Percentiles rank a stretch among this genome's conserved stretches.
phyloP scores from a whole-genome alignment of 2,329 filamentous ascomycete genomes.

The Rutstroemia sp. region DNA sequence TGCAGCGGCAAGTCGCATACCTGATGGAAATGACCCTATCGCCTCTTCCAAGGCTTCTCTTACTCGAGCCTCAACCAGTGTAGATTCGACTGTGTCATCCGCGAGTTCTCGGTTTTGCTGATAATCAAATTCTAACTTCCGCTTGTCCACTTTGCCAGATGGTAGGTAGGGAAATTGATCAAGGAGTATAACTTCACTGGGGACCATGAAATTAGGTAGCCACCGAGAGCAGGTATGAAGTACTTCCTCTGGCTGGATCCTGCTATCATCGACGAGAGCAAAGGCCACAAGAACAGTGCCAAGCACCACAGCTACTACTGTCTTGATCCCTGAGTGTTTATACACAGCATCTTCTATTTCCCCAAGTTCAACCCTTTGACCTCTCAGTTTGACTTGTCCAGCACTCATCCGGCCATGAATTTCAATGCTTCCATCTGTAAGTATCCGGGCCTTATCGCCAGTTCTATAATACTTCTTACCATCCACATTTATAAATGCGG shows the following conservation, averaged over 20 bases:
- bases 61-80: slow-evolving; percentile 14
- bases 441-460: slow-evolving; percentile 71
- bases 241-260: slow-evolving; percentile 38
- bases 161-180: slow-evolving; percentile 63
- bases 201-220: slow-evolving; percentile 80
- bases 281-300: slow-evolving; percentile 64
- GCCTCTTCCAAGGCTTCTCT: slow-evolving; percentile 17
- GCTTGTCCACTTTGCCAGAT: slow-evolving; percentile 78
- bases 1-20: slow-evolving; percentile 40
- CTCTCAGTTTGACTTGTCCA: slow-evolving; percentile 80
- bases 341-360: slow-evolving; percentile 68
- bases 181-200: slow-evolving; percentile 61
- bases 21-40: slow-evolving; percentile 20
- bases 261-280: slow-evolving; percentile 37
- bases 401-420: slow-evolving; percentile 72
- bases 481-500: slow-evolving; percentile 60
- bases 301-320: slow-evolving; percentile 60
- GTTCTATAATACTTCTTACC: slow-evolving; percentile 70
- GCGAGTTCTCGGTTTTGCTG: slow-evolving; percentile 20
- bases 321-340: slow-evolving; percentile 53
- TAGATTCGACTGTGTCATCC: slow-evolving; percentile 23
- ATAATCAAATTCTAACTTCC: slow-evolving; percentile 51
- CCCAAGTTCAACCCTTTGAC: slow-evolving; percentile 74
- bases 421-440: slow-evolving; percentile 63
- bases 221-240: slow-evolving; percentile 58